Evolutionary conservation across 2,329 filamentous ascomycete genomes (phyloP), one percentile per base, ranked within the genome.

Genomic region (Sclerotinia nivalis): DNA sequence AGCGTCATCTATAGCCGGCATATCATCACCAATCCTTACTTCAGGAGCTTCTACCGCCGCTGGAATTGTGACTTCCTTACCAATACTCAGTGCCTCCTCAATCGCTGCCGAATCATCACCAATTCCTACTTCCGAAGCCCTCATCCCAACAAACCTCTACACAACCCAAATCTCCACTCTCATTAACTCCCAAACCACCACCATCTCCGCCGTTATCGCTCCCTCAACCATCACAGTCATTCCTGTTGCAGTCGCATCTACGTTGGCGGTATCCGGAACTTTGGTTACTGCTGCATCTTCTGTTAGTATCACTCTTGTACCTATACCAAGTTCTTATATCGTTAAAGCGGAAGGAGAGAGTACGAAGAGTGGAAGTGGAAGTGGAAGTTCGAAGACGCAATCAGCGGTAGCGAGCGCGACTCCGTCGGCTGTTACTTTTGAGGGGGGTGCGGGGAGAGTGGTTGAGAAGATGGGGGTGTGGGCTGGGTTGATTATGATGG

Each of bases 211-310:
- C 5, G 25, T 50, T 10, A 25, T 68, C n/a, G 55, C 55, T 1
- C 55, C 55, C 2, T 68, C 66, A 18, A 52, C 58, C 28, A 52
- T 68, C 18, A 68, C 55, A 9, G 66, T 68, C 13, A 13, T 62
- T 15, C 55, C 66, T 0, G 28, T 67, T 2, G 25, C 65, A 34
- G 15, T 61, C 6, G 47, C 61, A 61, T 31, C 66, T 0, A 40
- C 55, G 13, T 22, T 55, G 12, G 13, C 43, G 7, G 49, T 9
- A 20, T 43, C 49, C 20, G 62, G 34, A 2, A 52, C 43, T 15
- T 37, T 37, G 20, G 4, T 37, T 12, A 34, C 54, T 6, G 15
- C 54, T 22, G 54, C 54, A n/a, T 25, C 56, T 6, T 68, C 66
- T 20, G 13, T 43, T 15, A 43, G 40, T 15, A 18, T 22, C 10